Evolutionary conservation across 768 basidiomycete species (phyloP).

Genomic region (Boletus speciosus): DNA sequence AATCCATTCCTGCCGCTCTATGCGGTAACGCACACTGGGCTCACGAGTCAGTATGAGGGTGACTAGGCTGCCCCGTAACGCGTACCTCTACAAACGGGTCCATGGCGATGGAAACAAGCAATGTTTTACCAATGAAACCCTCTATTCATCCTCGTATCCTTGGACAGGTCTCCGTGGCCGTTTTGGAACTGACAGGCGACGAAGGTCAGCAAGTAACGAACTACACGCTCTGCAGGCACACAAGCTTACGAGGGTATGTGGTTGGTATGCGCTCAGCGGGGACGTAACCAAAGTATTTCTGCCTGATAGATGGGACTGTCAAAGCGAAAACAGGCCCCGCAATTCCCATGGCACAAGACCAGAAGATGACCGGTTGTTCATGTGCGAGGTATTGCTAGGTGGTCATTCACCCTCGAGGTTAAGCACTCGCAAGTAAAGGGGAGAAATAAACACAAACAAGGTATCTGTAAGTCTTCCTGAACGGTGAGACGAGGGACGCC

Average conservation of each 20-base stretch:
- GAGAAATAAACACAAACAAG: constrained; percentile 14
- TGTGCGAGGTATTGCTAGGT: constrained; percentile 84
- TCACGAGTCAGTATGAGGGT: not conserved
- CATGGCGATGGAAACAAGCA: not conserved
- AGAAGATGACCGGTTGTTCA: constrained; percentile 89
- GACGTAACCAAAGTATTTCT: constrained; percentile 63
- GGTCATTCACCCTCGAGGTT: not conserved
- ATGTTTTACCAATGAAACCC: not conserved
- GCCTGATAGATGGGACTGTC: constrained; percentile 74
- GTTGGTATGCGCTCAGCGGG: constrained; percentile 68
- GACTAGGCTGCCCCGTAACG: not conserved
- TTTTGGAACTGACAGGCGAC: constrained; percentile 53
- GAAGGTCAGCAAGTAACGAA: not conserved
- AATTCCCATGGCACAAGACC: constrained; percentile 70
- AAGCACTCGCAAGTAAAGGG: not conserved
- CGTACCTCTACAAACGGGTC: constrained; percentile 7
- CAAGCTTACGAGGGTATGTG: constrained; percentile 70
- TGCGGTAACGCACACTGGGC: not conserved
- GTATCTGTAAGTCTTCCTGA: constrained; percentile 29
- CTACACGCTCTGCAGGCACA: not conserved
- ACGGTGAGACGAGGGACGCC: constrained; percentile 30
- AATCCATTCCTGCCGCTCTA: constrained; percentile 3
- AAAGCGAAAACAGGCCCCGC: constrained; percentile 75
- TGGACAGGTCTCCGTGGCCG: constrained; percentile 63
- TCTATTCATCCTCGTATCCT: constrained; percentile 69